Percentiles rank a stretch among this genome's conserved stretches.
phyloP scores from a whole-genome alignment of 2,329 filamentous ascomycete genomes.

The Ceratocystis alfenasii region DNA sequence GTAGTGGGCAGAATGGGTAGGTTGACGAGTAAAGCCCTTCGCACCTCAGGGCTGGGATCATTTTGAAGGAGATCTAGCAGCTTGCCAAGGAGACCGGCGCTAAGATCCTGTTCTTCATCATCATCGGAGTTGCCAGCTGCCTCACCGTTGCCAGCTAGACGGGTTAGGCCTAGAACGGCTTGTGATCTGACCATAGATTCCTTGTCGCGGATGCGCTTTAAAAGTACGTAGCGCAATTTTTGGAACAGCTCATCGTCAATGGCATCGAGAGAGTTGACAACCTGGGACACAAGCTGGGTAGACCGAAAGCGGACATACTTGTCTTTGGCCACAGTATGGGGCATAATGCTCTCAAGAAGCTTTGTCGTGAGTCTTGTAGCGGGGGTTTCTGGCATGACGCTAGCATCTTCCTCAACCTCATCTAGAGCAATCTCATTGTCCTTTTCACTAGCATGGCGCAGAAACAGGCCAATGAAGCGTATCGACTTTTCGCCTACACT shows the following conservation, averaged over 20 bases:
- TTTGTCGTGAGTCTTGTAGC: slow-evolving; percentile 65
- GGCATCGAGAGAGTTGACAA: slow-evolving; percentile 83
- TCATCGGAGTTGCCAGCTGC: slow-evolving; percentile 58
- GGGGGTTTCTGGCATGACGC: slow-evolving; percentile 67
- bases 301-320: slow-evolving; percentile 83
- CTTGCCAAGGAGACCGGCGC: slow-evolving; percentile 63
- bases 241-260: slow-evolving; percentile 89
- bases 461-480: slow-evolving; percentile 75
- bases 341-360: slow-evolving; percentile 61
- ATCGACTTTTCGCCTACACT: slow-evolving; percentile 73
- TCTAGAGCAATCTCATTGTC: slow-evolving; percentile 57
- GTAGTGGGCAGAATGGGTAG: slow-evolving; percentile 75
- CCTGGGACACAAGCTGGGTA: slow-evolving; percentile 79
- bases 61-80: slow-evolving; percentile 83
- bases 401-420: slow-evolving; percentile 54
- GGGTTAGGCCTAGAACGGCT: slow-evolving; percentile 78
- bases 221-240: slow-evolving; percentile 61
- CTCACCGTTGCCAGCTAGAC: slow-evolving; percentile 68
- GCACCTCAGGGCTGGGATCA: slow-evolving; percentile 85
- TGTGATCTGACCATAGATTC: slow-evolving; percentile 86
- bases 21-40: slow-evolving; percentile 77
- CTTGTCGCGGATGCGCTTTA: slow-evolving; percentile 85
- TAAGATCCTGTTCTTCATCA: slow-evolving; percentile 53
- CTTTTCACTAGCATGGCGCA: slow-evolving; percentile 59
- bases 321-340: slow-evolving; percentile 75